Evolutionary conservation across 805 yeast species (phyloP).

Genomic region (Saturnispora galanensis): DNA sequence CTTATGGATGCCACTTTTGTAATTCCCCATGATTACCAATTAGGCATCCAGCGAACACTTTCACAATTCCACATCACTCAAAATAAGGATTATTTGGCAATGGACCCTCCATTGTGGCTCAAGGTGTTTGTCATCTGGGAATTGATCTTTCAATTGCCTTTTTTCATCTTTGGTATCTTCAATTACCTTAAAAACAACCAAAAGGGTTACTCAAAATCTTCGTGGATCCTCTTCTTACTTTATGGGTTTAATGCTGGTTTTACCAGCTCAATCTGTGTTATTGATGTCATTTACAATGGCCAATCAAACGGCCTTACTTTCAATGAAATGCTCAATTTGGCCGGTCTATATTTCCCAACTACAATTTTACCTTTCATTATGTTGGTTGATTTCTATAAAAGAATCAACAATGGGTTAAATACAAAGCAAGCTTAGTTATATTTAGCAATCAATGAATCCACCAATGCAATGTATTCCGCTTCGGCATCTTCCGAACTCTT

Average conservation of each 20-base stretch:
- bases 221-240: constrained; percentile 30
- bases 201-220: constrained; percentile 16
- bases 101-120: constrained; percentile 57
- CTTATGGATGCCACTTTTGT: constrained; percentile 67
- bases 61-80: constrained; percentile 47
- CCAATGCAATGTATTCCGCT: constrained; percentile 61
- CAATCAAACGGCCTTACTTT: constrained; percentile 31
- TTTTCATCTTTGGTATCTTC: constrained; percentile 45
- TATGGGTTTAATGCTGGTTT: constrained; percentile 80
- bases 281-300: constrained; percentile 31
- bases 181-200: constrained; percentile 15
- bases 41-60: constrained; percentile 38
- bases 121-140: constrained; percentile 63
- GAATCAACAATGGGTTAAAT: constrained; percentile 7
- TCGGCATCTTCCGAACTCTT: constrained; percentile 86
- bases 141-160: constrained; percentile 67
- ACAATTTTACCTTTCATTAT: constrained; percentile 53
- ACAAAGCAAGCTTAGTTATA: constrained; percentile 22
- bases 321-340: constrained; percentile 33
- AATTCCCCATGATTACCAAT: constrained; percentile 42
- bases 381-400: constrained; percentile 32
- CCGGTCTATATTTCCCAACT: constrained; percentile 60
- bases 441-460: constrained; percentile 50
- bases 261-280: constrained; percentile 67
- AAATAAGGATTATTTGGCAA: constrained; percentile 62